These are phyloP conservation scores for Yamadazyma kitorensis DNA, from an alignment of 805 yeast genomes.

Conservation along the genomic window DNA sequence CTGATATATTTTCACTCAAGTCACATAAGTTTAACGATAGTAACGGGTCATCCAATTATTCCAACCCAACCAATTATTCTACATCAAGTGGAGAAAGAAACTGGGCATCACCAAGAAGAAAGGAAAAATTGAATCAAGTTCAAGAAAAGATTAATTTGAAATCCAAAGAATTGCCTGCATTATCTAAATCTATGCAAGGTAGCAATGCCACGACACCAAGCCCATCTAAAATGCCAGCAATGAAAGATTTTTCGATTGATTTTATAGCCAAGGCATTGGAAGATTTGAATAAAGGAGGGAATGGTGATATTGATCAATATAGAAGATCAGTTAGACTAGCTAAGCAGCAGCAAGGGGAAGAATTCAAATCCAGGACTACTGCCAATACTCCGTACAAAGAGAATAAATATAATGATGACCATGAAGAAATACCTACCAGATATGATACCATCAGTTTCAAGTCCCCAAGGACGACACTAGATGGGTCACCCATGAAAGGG, in stretches of 20 bases:
- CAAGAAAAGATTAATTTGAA: conserved; percentile 39
- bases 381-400: conserved; percentile 17
- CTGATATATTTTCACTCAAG: conserved; percentile 14
- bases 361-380: conserved; percentile 12
- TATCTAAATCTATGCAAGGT: conserved; percentile 6
- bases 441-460: conserved; percentile 24
- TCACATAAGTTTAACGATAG: conserved; percentile 13
- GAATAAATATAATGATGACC: conserved; percentile 22
- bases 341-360: conserved; percentile 11
- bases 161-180: conserved; percentile 26
- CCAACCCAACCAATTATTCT: conserved; percentile 37
- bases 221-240: conserved; percentile 27
- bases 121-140: conserved; percentile 28
- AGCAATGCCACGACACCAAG: conserved; percentile 5
- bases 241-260: conserved; percentile 44
- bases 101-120: conserved; percentile 44
- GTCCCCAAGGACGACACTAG: conserved; percentile 8
- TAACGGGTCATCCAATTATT: conserved; percentile 24
- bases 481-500: conserved; percentile 12
- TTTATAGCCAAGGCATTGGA: conserved; percentile 46
- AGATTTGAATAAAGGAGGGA: conserved; percentile 43
- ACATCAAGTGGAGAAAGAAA: conserved; percentile 25
- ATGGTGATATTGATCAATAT: conserved; percentile 41
- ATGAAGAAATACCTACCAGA: conserved; percentile 35
- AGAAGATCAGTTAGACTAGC: conserved; percentile 34